Evolutionary conservation across 768 basidiomycete genomes (phyloP).

Genomic region (Amanita polypyramis): DNA sequence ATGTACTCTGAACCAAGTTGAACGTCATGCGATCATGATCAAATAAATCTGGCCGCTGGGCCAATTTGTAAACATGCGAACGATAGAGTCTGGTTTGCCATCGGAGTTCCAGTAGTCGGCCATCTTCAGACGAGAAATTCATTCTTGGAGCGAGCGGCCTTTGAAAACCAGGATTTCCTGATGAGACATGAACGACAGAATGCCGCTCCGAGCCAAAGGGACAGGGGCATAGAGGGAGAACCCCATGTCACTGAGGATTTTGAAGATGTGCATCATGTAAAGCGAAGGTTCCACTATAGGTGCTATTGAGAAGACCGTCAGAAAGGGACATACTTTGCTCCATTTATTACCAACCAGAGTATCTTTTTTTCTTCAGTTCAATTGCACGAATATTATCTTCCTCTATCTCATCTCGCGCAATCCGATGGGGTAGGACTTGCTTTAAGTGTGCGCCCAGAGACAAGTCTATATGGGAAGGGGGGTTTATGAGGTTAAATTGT

Average conservation of each 20-base stretch:
- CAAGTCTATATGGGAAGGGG: conserved; percentile 31
- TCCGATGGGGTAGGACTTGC: conserved; percentile 23
- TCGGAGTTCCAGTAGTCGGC: background rate
- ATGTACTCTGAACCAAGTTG: background rate
- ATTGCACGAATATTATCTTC: conserved; percentile 45
- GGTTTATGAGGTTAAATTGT: conserved; percentile 37
- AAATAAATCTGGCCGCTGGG: background rate
- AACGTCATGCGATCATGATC: background rate
- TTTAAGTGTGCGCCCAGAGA: conserved; percentile 29
- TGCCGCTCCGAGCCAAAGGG: conserved; percentile 41
- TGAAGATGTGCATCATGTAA: conserved; percentile 54
- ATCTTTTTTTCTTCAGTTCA: conserved; percentile 36
- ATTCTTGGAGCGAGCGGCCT: conserved; percentile 18
- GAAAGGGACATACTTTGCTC: conserved; percentile 5
- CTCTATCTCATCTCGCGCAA: conserved; percentile 27
- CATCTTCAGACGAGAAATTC: background rate
- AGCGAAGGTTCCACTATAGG: conserved; percentile 36
- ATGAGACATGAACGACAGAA: conserved; percentile 31
- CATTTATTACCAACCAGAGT: conserved; percentile 18
- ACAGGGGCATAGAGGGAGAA: conserved; percentile 60
- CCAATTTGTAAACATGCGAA: too few relatives aligned
- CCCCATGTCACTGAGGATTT: conserved; percentile 43
- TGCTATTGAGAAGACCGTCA: conserved; percentile 1
- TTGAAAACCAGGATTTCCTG: conserved; percentile 62
- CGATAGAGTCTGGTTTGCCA: too few relatives aligned